Evolutionary conservation across 1,284 basidiomycete species (phyloP), one percentile per base, ranked within the genome.

Genomic region (Wolfiporia cocos): DNA sequence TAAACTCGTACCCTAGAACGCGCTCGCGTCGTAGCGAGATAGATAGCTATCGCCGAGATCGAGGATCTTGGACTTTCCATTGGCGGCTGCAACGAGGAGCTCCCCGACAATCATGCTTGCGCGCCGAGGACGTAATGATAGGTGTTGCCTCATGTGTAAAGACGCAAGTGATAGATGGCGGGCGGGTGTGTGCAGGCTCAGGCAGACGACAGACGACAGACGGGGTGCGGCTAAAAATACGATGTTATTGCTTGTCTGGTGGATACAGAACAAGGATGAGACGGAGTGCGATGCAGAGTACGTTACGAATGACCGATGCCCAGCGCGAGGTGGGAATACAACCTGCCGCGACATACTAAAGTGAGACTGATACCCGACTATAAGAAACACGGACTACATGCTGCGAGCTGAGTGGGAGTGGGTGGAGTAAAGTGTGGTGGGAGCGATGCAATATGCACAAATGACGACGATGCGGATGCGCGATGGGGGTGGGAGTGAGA

Each of bases 361-460:
- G 7, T 31, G 37, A 45, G 37, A 43, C 38, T 29, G 44, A 41
- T 9, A 46, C 42, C 47, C 41, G 45, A 49, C 49, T 45, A 49
- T 47, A 47, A 23, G 29, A 35, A 37, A 38, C 21, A 40, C n/a
- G 33, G n/a, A n/a, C n/a, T 21, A 40, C 43, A 44, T 44, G 43
- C 23, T 28, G 28, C 23, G 24, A 42, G 22, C 15, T n/a, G n/a
- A n/a, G n/a, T n/a, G n/a, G n/a, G n/a, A 11, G 7, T 19, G 21
- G 7, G 17, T 10, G 7, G 17, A 15, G 7, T 7, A 7, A 7
- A 10, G 17, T n/a, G 39, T 24, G 36, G 17, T 20, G 39, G 35
- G 21, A 41, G 39, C n/a, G 21, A 35, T 28, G 22, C 11, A 15
- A 5, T 26, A 38, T 43, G 36, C 36, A 43, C 39, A 37, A n/a